A percentile compares a stretch with the other conserved stretches of the same genome.
phyloP scores from a whole-genome alignment of 768 basidiomycete genomes.

The Kwoniella newhampshirensis region DNA sequence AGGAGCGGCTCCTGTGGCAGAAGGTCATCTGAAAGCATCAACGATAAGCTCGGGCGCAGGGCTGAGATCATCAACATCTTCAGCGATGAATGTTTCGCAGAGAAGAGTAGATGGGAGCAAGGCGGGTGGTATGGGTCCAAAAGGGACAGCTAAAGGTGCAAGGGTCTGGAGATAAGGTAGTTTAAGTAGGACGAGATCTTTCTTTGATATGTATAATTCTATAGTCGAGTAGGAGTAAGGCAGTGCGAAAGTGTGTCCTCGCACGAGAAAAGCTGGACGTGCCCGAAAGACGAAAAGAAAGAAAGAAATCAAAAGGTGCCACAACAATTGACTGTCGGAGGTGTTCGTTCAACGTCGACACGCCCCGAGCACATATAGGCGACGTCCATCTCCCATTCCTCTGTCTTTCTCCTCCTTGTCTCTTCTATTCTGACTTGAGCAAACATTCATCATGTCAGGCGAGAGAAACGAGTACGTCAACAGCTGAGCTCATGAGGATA shows the following conservation, averaged over 20 bases:
- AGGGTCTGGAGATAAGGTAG: constrained; percentile 14
- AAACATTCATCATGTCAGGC: constrained; percentile 2
- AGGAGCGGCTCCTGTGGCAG: not conserved
- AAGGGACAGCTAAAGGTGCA: constrained; percentile 6
- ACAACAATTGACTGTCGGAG: no score
- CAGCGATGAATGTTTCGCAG: not conserved
- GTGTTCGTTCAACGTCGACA: no score
- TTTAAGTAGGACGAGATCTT: no score
- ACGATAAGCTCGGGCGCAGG: not conserved
- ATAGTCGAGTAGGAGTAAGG: no score
- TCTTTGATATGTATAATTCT: not conserved
- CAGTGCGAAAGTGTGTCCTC: no score
- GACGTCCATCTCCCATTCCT: no score
- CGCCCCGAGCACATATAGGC: no score
- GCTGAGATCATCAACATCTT: not conserved
- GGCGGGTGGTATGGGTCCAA: constrained; percentile 30
- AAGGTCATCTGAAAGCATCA: constrained; percentile 5
- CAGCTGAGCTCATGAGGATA: not conserved
- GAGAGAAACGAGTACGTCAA: constrained; percentile 1
- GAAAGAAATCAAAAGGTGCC: no score
- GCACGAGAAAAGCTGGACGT: no score
- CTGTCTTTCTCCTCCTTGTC: not conserved
- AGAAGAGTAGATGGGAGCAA: constrained; percentile 27
- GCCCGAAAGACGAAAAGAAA: no score
- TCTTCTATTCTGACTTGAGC: not conserved